Percentiles rank a stretch among this genome's conserved stretches.
These are phyloP conservation scores for Linum trigynum DNA, from an alignment of 345 rosid genomes.

Conservation along the genomic window DNA sequence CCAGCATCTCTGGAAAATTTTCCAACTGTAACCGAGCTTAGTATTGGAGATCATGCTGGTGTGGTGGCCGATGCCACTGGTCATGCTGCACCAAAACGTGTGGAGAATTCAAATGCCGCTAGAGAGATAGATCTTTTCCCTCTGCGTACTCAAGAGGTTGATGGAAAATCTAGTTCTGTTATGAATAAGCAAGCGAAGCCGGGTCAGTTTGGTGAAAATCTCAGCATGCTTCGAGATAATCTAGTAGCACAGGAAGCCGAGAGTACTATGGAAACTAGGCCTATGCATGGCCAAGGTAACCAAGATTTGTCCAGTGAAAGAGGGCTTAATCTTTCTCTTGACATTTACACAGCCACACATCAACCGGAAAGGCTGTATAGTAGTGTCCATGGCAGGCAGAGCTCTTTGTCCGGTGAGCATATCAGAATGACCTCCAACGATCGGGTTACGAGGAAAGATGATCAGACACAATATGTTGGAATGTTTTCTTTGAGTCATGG, in stretches of 20 bases:
- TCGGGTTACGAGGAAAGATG: constrained; percentile 28
- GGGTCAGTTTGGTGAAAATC: constrained; percentile 24
- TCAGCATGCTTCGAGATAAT: constrained; percentile 27
- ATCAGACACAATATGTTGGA: constrained; percentile 22
- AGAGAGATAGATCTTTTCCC: constrained; percentile 31
- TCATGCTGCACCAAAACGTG: constrained; percentile 18
- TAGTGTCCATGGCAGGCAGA: constrained; percentile 20
- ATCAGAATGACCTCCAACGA: constrained; percentile 15
- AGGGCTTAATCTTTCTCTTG: constrained; percentile 34
- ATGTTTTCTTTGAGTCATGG: constrained; percentile 29
- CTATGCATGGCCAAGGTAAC: constrained; percentile 21
- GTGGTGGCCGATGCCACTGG: constrained; percentile 11
- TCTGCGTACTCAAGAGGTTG: constrained; percentile 31
- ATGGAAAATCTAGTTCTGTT: constrained; percentile 28
- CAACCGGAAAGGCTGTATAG: constrained; percentile 22
- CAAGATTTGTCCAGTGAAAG: constrained; percentile 29
- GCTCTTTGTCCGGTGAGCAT: constrained; percentile 21
- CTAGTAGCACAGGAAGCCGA: constrained; percentile 20
- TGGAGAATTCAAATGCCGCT: constrained; percentile 18
- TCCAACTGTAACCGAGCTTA: constrained; percentile 24
- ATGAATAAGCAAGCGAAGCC: constrained; percentile 43
- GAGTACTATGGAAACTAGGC: constrained; percentile 19
- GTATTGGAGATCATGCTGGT: constrained; percentile 19
- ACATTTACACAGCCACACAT: constrained; percentile 28
- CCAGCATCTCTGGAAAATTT: constrained; percentile 24